Percentiles rank a stretch among this genome's conserved stretches.
Conservation (phyloP, 2,329 filamentous ascomycete species). For the Xylogone sp. region DNA sequence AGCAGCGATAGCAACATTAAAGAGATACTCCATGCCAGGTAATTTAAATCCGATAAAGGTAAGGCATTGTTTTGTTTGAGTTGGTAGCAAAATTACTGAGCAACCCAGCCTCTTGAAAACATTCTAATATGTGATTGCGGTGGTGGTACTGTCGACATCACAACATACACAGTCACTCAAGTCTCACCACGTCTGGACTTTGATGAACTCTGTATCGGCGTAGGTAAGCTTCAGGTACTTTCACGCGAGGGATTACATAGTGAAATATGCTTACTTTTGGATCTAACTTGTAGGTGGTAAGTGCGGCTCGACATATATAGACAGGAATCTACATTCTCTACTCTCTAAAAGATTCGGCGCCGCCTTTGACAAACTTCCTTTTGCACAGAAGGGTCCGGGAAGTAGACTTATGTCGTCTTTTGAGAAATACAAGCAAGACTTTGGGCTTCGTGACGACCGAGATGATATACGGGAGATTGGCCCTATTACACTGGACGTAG, state of each 20-base stretch:
- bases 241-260: too few relatives aligned
- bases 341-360: constrained; percentile 17
- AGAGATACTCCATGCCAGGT: constrained; percentile 4
- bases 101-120: constrained; percentile 11
- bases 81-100: neutral
- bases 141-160: constrained; percentile 22
- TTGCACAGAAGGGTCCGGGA: constrained; percentile 13
- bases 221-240: too few relatives aligned
- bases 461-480: constrained; percentile 9
- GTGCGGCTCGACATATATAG: constrained; percentile 21
- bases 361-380: constrained; percentile 13
- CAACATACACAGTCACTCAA: constrained; percentile 17
- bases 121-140: constrained; percentile 22
- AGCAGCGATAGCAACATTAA: constrained; percentile 18
- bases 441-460: constrained; percentile 11
- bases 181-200: constrained; percentile 12
- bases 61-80: too few relatives aligned
- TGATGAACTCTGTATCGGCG: constrained; percentile 16
- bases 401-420: constrained; percentile 16
- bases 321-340: constrained; percentile 18
- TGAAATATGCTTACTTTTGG: too few relatives aligned
- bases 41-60: constrained; percentile 13
- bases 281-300: constrained; percentile 23
- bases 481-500: constrained; percentile 12
- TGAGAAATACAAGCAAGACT: constrained; percentile 13